A percentile compares a stretch with the other conserved stretches of the same genome.
Evolutionary conservation across 1,284 basidiomycete genomes (phyloP).

Genomic region (Afroboletus lepidellus): DNA sequence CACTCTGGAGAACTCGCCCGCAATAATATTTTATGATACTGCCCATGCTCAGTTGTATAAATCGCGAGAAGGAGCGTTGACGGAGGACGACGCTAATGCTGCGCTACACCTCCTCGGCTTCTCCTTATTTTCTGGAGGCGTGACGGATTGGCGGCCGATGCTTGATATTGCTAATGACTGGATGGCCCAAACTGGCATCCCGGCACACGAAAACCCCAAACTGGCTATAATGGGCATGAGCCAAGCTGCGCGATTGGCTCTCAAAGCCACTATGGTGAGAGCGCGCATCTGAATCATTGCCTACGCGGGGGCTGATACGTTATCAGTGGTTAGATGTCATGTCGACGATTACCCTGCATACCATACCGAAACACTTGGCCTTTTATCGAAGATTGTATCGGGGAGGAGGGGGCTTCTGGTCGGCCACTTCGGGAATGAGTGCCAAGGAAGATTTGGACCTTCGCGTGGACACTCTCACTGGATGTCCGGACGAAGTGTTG

Average conservation of each 20-base stretch:
- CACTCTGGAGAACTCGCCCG: slow-evolving; percentile 54
- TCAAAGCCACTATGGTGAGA: slow-evolving; percentile 71
- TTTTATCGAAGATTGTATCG: slow-evolving; percentile 63
- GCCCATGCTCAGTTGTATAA: slow-evolving; percentile 48
- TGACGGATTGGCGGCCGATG: slow-evolving; percentile 63
- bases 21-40: slow-evolving; percentile 66
- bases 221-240: slow-evolving; percentile 54
- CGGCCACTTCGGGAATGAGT: slow-evolving; percentile 28
- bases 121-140: slow-evolving; percentile 62
- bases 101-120: slow-evolving; percentile 72
- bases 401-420: slow-evolving; percentile 39
- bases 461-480: slow-evolving; percentile 64
- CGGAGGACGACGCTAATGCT: slow-evolving; percentile 67
- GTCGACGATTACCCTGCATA: slow-evolving; percentile 58
- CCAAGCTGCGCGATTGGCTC: slow-evolving; percentile 51
- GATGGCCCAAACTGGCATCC: slow-evolving; percentile 63
- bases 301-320: slow-evolving; percentile 7
- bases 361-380: slow-evolving; percentile 62
- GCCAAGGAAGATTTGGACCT: slow-evolving; percentile 37
- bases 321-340: slow-evolving; percentile 69
- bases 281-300: slow-evolving; percentile 1
- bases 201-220: slow-evolving; percentile 60
- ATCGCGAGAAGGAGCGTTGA: slow-evolving; percentile 44
- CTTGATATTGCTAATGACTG: slow-evolving; percentile 70
- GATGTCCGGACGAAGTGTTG: slow-evolving; percentile 73